Evolutionary conservation across 108 stramenopile species (phyloP), one percentile per base, ranked within the genome.

Genomic region (Nitzschia palea): DNA sequence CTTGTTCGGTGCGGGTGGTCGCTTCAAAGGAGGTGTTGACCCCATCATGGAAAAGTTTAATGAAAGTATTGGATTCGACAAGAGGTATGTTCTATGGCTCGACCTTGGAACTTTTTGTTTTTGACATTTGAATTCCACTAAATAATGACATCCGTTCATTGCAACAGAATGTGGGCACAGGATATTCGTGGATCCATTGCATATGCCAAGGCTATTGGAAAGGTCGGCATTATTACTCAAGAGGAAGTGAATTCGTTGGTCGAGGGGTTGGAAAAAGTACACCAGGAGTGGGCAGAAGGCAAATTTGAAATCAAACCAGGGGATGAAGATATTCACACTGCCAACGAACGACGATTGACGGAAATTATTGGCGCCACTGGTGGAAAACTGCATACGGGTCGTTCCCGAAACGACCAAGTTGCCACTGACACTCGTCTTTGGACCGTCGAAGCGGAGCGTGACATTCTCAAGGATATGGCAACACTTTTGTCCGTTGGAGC

Each of bases 261-360:
- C 17, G 64, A 81, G 17, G 97, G 97, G 6, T 83, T 98, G 27
- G 81, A 88, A 62, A 61, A 85, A 48, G 96, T 98, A 26, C 40
- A 71, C 25, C 73, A 79, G 27, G 99, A 99, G 81, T 99, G 99
- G 99, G 84, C 79, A 4, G 68, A 68, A 14, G 97, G 93, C 44
- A 87, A 66, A 8, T 98, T 99, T 68, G 88, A 83, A 35, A 61
- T 89, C 53, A 87, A 94, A 70, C 67, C 94, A 2, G 92, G 93
- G 51, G 99, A 99, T 71, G 99, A 99, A 79, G 99, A 99, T 82
- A 98, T 99, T 64, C 99, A 99, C 79, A 99, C 97, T n/a, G 98
- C 98, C 48, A 98, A 99, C 69, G 99, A 99, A 80, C 90, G 99
- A 36, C 90, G 99, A 2, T 79, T 99, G 51, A 98, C 97, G 0